Percentiles rank a stretch among this genome's conserved stretches.
Conservation (phyloP, 495 filamentous ascomycete species). For the Penicillium soppii region DNA sequence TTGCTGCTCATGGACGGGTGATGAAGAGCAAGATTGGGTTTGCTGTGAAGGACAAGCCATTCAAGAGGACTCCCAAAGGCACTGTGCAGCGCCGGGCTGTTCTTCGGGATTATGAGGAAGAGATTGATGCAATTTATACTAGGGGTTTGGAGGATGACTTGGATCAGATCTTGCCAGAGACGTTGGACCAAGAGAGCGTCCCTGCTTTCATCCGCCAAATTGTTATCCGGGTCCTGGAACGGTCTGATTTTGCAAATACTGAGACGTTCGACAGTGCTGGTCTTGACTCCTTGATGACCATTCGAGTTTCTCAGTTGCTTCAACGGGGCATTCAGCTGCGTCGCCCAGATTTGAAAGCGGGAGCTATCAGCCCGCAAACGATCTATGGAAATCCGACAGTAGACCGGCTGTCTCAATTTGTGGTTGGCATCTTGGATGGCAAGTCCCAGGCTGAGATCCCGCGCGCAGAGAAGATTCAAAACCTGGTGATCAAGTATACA, state of each 20-base stretch:
- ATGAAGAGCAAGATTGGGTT: slow-evolving; percentile 32
- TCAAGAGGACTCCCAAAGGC: slow-evolving; percentile 54
- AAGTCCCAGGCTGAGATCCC: slow-evolving; percentile 9
- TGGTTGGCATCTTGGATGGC: slow-evolving; percentile 20
- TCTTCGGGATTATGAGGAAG: slow-evolving; percentile 23
- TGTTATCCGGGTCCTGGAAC: slow-evolving; percentile 13
- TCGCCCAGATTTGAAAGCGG: background rate
- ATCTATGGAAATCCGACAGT: slow-evolving; percentile 35
- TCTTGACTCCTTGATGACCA: slow-evolving; percentile 36
- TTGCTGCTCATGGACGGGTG: slow-evolving; percentile 24
- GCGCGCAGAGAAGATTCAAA: slow-evolving; percentile 17
- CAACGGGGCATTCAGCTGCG: slow-evolving; percentile 14
- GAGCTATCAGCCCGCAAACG: slow-evolving; percentile 19
- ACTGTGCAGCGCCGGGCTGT: slow-evolving; percentile 31
- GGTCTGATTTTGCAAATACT: slow-evolving; percentile 7
- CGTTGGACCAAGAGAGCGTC: slow-evolving; percentile 9
- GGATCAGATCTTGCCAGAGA: slow-evolving; percentile 8
- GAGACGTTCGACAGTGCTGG: slow-evolving; percentile 28
- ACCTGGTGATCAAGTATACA: slow-evolving; percentile 20
- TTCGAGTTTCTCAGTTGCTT: slow-evolving; percentile 24
- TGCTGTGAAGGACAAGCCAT: slow-evolving; percentile 48
- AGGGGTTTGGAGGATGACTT: slow-evolving; percentile 14
- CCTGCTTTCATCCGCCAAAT: slow-evolving; percentile 3
- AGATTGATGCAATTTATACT: slow-evolving; percentile 29
- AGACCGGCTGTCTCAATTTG: slow-evolving; percentile 16